phyloP scores from a whole-genome alignment of 2,329 filamentous ascomycete genomes.

The Neocatenulostroma microsporum region DNA sequence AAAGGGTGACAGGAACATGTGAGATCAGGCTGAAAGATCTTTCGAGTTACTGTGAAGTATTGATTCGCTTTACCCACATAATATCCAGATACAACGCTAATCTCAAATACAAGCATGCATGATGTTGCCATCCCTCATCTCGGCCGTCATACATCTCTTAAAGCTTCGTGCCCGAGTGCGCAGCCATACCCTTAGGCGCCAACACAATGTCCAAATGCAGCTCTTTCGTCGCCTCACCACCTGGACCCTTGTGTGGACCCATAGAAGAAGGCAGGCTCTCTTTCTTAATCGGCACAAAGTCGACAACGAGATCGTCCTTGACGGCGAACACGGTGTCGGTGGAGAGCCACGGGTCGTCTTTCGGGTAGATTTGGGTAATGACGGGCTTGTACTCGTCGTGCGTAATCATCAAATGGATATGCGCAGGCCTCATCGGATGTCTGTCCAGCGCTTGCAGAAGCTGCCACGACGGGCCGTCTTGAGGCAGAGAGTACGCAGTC shows the following conservation, averaged over 20 bases:
- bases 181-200: constrained; percentile 31
- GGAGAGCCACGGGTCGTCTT: constrained; percentile 53
- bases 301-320: constrained; percentile 51
- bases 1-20: too few species aligned
- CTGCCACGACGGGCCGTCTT: constrained; percentile 51
- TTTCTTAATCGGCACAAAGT: constrained; percentile 48
- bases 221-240: constrained; percentile 34
- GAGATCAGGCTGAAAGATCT: too few species aligned
- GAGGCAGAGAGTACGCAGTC: constrained; percentile 47
- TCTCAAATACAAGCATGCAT: constrained; percentile 1
- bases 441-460: constrained; percentile 52
- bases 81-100: too few species aligned
- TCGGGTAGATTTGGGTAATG: constrained; percentile 72
- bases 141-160: too few species aligned
- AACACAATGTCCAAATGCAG: constrained; percentile 56
- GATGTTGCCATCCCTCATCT: not conserved
- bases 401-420: constrained; percentile 48
- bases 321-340: constrained; percentile 54
- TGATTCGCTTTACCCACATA: too few species aligned
- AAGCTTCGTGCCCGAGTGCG: constrained; percentile 7
- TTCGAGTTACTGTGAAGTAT: too few species aligned
- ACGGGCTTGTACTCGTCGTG: constrained; percentile 58
- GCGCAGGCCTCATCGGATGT: constrained; percentile 55
- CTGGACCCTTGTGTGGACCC: constrained; percentile 25
- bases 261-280: too few species aligned